Evolutionary conservation across 1,139 yeast species (phyloP), one percentile per base, ranked within the genome.

Genomic region (Lodderomyces elongisporus): DNA sequence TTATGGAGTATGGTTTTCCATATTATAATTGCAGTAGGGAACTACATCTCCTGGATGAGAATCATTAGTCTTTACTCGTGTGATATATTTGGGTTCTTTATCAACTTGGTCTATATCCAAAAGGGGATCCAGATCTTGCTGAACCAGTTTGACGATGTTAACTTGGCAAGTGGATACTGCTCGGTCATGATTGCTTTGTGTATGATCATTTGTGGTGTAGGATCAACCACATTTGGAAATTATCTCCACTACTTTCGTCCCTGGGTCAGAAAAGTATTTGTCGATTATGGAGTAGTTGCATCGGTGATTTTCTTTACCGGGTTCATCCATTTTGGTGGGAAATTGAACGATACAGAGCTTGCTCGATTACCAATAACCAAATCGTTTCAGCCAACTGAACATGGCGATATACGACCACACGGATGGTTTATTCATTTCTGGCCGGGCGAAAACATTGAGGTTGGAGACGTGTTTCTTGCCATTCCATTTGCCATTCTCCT

Each of bases 1-100:
- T 65, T 91, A 5, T 91, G 98, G 98, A 72, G 87, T 3, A 83
- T 84, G 85, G 69, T 79, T 4, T 71, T 85, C 63, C 97, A 91
- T 58, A 62, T 85, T 25, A 39, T 79, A 1, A 67, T 89, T 25
- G 91, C 96, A 0, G 46, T 82, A 2, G 64, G 75, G 35, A 91
- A 91, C 54, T 64, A 76, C 49, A 84, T 85, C 26, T 70, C 79
- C 35, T 77, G 76, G 36, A 62, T 89, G 56, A 74, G 77, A 44
- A 81, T 75, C 45, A 85, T 91, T 24, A 83, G 95, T 2, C 65
- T 77, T 38, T 91, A 78, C 54, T 85, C 95, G 4, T 91, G 97
- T 56, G 95, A 89, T 46, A 87, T 85, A 8, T 91, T 91, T 66
- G 98, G 97, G 2, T 73, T 87, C 41, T 91, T 89, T 57, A 91